A percentile compares a stretch with the other conserved stretches of the same genome.
These are phyloP conservation scores for Trichosporon ovoides DNA, from an alignment of 1,284 basidiomycete genomes.

Conservation along the genomic window DNA sequence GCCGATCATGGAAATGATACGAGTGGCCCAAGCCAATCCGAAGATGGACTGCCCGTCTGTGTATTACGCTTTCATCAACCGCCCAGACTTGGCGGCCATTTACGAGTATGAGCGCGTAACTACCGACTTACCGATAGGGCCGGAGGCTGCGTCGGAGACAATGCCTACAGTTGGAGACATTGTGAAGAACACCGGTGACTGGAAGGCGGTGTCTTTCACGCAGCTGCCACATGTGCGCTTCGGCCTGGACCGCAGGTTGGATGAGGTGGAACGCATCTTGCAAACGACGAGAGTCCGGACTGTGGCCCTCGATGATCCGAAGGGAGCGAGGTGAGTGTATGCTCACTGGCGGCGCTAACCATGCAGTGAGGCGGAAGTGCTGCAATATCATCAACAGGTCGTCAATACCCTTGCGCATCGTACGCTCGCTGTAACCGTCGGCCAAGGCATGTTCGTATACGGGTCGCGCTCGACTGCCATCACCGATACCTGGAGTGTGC, in stretches of 20 bases:
- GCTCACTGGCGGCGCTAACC: background rate
- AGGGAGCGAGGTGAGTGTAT: conserved; percentile 61
- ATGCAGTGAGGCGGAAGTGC: conserved; percentile 34
- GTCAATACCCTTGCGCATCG: conserved; percentile 73
- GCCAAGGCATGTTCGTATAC: conserved; percentile 80
- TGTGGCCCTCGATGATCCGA: conserved; percentile 63
- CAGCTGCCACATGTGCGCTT: conserved; percentile 64
- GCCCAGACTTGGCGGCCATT: conserved; percentile 62
- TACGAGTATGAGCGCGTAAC: conserved; percentile 9
- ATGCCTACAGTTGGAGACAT: conserved; percentile 24
- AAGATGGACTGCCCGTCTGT: conserved; percentile 64
- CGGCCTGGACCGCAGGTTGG: conserved; percentile 73
- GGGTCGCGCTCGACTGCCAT: conserved; percentile 65
- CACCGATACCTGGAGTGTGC: conserved; percentile 69
- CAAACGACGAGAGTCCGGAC: conserved; percentile 66
- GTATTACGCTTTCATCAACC: conserved; percentile 69
- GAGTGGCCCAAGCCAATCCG: conserved; percentile 73
- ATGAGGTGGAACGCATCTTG: conserved; percentile 81
- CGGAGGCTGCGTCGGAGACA: conserved; percentile 14
- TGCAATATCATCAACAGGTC: conserved; percentile 66
- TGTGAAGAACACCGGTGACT: conserved; percentile 1
- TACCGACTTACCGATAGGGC: conserved; percentile 18
- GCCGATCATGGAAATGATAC: conserved; percentile 73
- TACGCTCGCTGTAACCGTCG: conserved; percentile 77
- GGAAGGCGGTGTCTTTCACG: background rate